These are phyloP conservation scores for Aspergillus quadricinctus DNA, from an alignment of 2,329 filamentous ascomycete genomes.

Conservation along the genomic window DNA sequence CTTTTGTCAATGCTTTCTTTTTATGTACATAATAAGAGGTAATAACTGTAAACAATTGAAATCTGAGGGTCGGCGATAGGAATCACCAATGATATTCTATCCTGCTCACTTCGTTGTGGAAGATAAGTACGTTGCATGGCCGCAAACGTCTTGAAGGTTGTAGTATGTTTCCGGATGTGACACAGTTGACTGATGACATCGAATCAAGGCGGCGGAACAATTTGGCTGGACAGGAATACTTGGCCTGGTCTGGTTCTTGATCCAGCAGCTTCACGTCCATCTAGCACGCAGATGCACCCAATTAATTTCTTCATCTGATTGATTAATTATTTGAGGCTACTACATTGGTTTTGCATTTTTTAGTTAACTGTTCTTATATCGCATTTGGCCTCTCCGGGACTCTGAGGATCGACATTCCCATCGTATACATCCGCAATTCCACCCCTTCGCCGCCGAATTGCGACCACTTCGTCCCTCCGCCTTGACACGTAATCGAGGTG, in stretches of 20 bases:
- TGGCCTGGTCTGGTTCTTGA: neutral
- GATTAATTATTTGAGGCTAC: neutral
- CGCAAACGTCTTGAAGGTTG: constrained; percentile 14
- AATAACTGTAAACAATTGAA: constrained; percentile 9
- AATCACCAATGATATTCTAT: neutral
- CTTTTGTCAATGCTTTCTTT: neutral
- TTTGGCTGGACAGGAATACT: neutral
- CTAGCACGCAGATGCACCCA: neutral
- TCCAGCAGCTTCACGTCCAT: neutral
- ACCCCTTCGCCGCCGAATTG: neutral
- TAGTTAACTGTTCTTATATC: neutral
- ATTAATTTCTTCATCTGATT: neutral
- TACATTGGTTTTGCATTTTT: neutral
- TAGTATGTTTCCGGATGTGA: neutral
- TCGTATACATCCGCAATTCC: neutral
- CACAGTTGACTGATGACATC: neutral
- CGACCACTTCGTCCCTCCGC: neutral
- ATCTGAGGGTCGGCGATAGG: neutral
- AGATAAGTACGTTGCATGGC: constrained; percentile 7
- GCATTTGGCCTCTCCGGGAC: neutral
- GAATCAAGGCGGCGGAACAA: neutral
- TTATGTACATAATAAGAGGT: neutral
- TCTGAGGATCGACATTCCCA: neutral
- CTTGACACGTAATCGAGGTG: neutral
- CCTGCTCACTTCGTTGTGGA: neutral